phyloP scores from a whole-genome alignment of 352 stramenopile genomes.

The Phytophthora pisi region DNA sequence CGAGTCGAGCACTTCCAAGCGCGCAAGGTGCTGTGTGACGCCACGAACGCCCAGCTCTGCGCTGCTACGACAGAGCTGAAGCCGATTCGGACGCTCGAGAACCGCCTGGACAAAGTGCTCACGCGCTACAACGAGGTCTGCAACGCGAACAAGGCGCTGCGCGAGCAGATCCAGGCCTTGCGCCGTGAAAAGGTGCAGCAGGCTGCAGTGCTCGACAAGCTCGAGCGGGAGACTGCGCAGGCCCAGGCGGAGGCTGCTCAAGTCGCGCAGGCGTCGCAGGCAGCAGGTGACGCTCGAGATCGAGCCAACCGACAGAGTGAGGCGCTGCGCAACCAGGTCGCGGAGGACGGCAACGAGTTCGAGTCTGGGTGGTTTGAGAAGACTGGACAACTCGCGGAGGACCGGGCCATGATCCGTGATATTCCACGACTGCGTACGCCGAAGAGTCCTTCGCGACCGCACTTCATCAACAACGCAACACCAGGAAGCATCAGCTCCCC shows the following conservation, averaged over 20 bases:
- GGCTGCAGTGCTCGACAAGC: conserved; percentile 74
- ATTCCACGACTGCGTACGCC: conserved; percentile 67
- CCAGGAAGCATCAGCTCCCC: conserved; percentile 19
- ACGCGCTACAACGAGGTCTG: conserved; percentile 86
- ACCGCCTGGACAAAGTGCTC: conserved; percentile 84
- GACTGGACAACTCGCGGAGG: conserved; percentile 82
- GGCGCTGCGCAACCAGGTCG: conserved; percentile 67
- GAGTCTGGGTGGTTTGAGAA: conserved; percentile 87
- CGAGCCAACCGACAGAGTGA: conserved; percentile 85
- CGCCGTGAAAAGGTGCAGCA: conserved; percentile 84
- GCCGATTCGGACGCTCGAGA: conserved; percentile 78
- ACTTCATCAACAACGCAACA: conserved; percentile 36
- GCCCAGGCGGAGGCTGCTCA: conserved; percentile 86
- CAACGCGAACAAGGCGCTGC: conserved; percentile 82
- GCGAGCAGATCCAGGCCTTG: conserved; percentile 80
- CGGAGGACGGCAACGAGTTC: conserved; percentile 86
- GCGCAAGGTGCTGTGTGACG: conserved; percentile 55
- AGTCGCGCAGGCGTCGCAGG: conserved; percentile 76
- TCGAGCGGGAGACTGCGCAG: conserved; percentile 85
- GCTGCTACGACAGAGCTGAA: conserved; percentile 61
- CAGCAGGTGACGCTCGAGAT: conserved; percentile 82
- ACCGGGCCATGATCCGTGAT: conserved; percentile 80
- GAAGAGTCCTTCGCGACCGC: conserved; percentile 55
- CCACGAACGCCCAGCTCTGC: conserved; percentile 52
- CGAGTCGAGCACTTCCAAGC: conserved; percentile 53